Evolutionary conservation across 768 basidiomycete genomes (phyloP).

Genomic region (Russula sp.): DNA sequence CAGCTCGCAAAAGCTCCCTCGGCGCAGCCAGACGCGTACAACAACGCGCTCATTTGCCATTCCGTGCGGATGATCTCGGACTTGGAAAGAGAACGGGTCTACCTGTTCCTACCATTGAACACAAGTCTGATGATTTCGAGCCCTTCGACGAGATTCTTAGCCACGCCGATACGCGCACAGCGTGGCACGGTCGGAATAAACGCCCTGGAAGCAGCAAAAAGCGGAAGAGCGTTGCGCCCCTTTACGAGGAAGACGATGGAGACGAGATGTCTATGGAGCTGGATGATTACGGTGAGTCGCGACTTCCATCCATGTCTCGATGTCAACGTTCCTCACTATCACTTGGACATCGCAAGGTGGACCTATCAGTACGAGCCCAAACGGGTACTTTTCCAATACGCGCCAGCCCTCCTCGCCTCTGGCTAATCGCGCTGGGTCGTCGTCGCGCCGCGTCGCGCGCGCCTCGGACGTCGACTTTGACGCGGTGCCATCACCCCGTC

Average conservation of each 20-base stretch:
- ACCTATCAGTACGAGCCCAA: conserved; percentile 27
- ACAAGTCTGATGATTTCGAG: conserved; percentile 77
- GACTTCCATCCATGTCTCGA: conserved; percentile 13
- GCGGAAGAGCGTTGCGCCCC: conserved; percentile 32
- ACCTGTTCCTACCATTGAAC: conserved; percentile 58
- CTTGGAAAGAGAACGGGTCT: conserved; percentile 81
- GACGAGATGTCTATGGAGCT: conserved; percentile 79
- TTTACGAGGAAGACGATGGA: conserved; percentile 33
- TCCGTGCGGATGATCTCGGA: conserved; percentile 67
- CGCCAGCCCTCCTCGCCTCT: conserved; percentile 29
- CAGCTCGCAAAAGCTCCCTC: conserved; percentile 36
- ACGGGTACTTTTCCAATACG: conserved; percentile 30
- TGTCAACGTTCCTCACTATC: neutral
- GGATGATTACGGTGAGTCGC: conserved; percentile 51
- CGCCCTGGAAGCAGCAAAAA: conserved; percentile 34
- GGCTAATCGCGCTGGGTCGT: conserved; percentile 31
- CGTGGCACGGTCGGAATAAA: conserved; percentile 45
- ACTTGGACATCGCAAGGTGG: conserved; percentile 1
- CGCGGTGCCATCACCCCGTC: conserved; percentile 32
- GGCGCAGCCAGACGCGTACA: conserved; percentile 46
- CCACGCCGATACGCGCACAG: conserved; percentile 62
- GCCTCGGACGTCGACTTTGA: conserved; percentile 34
- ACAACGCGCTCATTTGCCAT: conserved; percentile 67
- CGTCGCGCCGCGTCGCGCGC: conserved; percentile 29
- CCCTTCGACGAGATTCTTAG: conserved; percentile 69